Percentiles rank a stretch among this genome's conserved stretches.
phyloP scores from a whole-genome alignment of 352 stramenopile species.

The Pythium inflatum region DNA sequence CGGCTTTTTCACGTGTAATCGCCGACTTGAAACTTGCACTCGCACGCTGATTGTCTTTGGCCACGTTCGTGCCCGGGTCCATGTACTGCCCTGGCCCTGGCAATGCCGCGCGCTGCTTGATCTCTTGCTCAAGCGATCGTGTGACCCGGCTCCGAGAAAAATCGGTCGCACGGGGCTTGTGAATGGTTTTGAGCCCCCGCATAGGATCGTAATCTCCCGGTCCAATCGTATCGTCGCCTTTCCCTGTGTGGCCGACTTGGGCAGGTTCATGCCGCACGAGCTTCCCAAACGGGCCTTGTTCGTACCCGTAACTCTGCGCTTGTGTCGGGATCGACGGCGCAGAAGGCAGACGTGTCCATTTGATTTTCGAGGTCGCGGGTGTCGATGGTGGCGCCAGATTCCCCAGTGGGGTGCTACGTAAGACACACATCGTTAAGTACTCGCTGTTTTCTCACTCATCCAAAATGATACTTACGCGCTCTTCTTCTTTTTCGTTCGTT shows the following conservation, averaged over 20 bases:
- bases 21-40: constrained; percentile 78
- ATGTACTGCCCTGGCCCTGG: constrained; percentile 73
- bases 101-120: constrained; percentile 53
- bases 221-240: constrained; percentile 60
- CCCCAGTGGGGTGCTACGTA: constrained; percentile 20
- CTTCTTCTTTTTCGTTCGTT: constrained; percentile 54
- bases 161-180: constrained; percentile 63
- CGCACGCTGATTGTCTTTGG: constrained; percentile 50
- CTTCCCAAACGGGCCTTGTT: constrained; percentile 72
- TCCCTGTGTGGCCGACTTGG: constrained; percentile 56
- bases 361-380: constrained; percentile 50
- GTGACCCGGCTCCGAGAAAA: constrained; percentile 73
- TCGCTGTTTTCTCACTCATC: background rate
- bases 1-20: constrained; percentile 55
- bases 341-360: constrained; percentile 69
- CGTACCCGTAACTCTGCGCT: constrained; percentile 80
- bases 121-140: constrained; percentile 66
- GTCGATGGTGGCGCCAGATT: constrained; percentile 39
- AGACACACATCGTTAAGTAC: background rate
- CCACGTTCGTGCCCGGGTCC: constrained; percentile 25
- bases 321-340: constrained; percentile 75
- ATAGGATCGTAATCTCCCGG: constrained; percentile 79
- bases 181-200: constrained; percentile 64
- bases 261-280: constrained; percentile 70
- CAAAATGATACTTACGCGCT: background rate